Evolutionary conservation across 2,329 filamentous ascomycete genomes (phyloP).

Genomic region (Aureobasidium sp.): DNA sequence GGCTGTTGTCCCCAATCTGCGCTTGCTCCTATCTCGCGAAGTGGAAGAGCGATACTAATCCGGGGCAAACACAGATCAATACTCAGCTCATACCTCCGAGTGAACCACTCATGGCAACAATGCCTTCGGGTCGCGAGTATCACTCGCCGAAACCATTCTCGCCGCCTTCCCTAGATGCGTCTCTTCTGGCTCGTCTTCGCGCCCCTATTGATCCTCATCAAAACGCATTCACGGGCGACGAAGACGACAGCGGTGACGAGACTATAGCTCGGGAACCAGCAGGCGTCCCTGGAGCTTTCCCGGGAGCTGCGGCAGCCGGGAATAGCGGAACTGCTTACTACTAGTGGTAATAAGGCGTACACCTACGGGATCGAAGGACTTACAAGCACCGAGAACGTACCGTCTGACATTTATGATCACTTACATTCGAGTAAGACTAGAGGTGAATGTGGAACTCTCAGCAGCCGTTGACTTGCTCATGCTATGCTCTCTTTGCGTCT

Average conservation of each 20-base stretch:
- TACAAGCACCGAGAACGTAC: not conserved
- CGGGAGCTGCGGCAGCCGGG: slow-evolving; percentile 30
- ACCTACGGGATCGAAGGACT: not conserved
- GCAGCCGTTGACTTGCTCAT: not conserved
- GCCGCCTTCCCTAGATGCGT: slow-evolving; percentile 55
- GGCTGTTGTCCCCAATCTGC: not conserved
- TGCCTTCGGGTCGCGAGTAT: slow-evolving; percentile 85
- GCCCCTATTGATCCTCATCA: slow-evolving; percentile 46
- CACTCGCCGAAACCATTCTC: slow-evolving; percentile 62
- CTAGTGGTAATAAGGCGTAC: not conserved
- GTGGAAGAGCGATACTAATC: not conserved
- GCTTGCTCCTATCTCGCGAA: too few species aligned
- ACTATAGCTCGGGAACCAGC: slow-evolving; percentile 26
- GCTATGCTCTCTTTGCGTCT: too few species aligned
- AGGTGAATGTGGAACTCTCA: not conserved
- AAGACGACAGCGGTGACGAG: slow-evolving; percentile 38
- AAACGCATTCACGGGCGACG: slow-evolving; percentile 32
- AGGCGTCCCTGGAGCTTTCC: slow-evolving; percentile 37
- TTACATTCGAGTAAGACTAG: not conserved
- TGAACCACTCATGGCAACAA: slow-evolving; percentile 62
- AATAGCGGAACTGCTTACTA: not conserved
- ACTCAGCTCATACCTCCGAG: slow-evolving; percentile 67
- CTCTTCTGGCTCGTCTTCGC: slow-evolving; percentile 51
- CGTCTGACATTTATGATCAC: not conserved
- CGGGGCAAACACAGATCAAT: slow-evolving; percentile 53